Evolutionary conservation across 1,284 basidiomycete genomes (phyloP).

Genomic region (Apiotrichum domesticum): DNA sequence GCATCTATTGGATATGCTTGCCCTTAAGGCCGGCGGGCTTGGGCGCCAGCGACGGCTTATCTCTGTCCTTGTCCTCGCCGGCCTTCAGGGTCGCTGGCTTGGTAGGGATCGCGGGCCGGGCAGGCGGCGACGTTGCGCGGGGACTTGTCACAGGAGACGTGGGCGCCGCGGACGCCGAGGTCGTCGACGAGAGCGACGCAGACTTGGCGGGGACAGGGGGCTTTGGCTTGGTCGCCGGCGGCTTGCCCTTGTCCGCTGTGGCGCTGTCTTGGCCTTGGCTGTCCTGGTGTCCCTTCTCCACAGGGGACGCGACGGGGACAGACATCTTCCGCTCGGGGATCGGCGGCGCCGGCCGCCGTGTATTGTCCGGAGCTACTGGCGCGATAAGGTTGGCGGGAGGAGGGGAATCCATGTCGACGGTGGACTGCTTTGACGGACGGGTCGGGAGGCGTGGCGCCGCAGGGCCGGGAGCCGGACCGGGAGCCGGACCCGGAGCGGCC

Average conservation of each 20-base stretch:
- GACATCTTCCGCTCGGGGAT: background rate
- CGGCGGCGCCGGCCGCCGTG: background rate
- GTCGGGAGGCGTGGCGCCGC: background rate
- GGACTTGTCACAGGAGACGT: background rate
- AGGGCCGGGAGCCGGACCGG: background rate
- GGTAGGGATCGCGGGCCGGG: background rate
- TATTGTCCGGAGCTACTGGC: slow-evolving; percentile 9
- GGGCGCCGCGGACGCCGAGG: background rate
- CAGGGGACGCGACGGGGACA: background rate
- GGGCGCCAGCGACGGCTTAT: background rate
- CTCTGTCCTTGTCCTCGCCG: background rate
- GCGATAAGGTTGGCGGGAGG: slow-evolving; percentile 5
- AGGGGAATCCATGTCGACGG: slow-evolving; percentile 13
- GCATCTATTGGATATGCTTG: background rate
- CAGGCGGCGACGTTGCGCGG: background rate
- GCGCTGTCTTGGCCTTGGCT: background rate
- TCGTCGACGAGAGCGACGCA: background rate
- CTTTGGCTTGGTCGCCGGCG: background rate
- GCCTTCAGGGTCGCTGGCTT: background rate
- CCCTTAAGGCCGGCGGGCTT: slow-evolving; percentile 5
- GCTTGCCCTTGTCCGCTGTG: background rate
- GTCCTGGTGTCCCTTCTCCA: background rate
- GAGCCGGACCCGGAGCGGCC: no score
- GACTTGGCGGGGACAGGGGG: background rate
- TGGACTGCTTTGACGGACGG: background rate